Evolutionary conservation across 129 eudicot species (phyloP).

Genomic region (Tagetes patula): DNA sequence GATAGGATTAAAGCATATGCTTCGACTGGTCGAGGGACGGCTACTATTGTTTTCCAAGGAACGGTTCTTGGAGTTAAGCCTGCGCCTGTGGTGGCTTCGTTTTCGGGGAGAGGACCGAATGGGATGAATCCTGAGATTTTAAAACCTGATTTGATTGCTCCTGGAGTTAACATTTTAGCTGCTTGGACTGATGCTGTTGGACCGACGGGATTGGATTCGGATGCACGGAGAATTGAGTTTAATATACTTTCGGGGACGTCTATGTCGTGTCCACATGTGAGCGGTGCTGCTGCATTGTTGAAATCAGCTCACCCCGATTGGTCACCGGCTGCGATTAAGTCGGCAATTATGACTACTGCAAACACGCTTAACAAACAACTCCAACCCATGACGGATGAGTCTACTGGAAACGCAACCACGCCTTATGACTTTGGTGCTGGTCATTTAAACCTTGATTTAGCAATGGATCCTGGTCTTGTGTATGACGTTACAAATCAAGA

Average conservation of each 20-base stretch:
- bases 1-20: conserved; percentile 61
- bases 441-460: conserved; percentile 68
- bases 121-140: conserved; percentile 84
- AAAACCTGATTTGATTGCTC: conserved; percentile 85
- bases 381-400: conserved; percentile 64
- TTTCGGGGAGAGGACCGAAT: conserved; percentile 83
- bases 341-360: conserved; percentile 88
- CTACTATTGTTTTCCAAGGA: conserved; percentile 59
- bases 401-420: conserved; percentile 65
- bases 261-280: conserved; percentile 88
- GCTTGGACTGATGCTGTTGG: conserved; percentile 89
- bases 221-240: conserved; percentile 62
- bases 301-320: conserved; percentile 91
- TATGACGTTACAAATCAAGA: conserved; percentile 61
- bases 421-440: conserved; percentile 84
- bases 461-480: conserved; percentile 87
- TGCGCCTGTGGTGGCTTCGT: conserved; percentile 89
- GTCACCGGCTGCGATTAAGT: conserved; percentile 77
- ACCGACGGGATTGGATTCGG: conserved; percentile 78
- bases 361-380: conserved; percentile 50
- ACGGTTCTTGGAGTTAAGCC: conserved; percentile 72
- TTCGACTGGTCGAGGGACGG: conserved; percentile 42
- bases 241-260: conserved; percentile 83
- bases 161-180: conserved; percentile 83
- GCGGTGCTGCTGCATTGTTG: conserved; percentile 86